Percentiles rank a stretch among this genome's conserved stretches.
phyloP scores from a whole-genome alignment of 352 stramenopile genomes.

The Globisporangium echinulatum region DNA sequence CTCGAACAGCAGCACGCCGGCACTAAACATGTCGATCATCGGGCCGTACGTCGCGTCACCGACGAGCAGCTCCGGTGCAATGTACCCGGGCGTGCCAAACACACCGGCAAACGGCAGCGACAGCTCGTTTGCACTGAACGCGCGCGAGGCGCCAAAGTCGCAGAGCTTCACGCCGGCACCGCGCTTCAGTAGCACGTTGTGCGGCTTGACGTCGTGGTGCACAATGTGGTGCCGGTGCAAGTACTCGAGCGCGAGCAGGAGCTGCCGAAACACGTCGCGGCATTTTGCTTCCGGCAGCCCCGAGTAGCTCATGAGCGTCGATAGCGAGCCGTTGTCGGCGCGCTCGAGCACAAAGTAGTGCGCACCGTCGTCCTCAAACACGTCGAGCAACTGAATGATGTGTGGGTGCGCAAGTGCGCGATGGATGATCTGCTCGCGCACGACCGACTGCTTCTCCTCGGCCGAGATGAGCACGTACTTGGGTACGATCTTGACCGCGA shows the following conservation, averaged over 20 bases:
- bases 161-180: constrained; percentile 59
- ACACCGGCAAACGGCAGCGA: constrained; percentile 57
- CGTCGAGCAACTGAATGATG: constrained; percentile 72
- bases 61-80: constrained; percentile 60
- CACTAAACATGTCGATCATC: constrained; percentile 72
- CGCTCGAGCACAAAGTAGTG: constrained; percentile 75
- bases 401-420: constrained; percentile 55
- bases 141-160: constrained; percentile 78
- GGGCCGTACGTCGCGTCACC: constrained; percentile 41
- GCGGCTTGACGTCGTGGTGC: constrained; percentile 89
- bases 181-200: constrained; percentile 65
- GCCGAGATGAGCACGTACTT: constrained; percentile 63
- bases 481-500: constrained; percentile 74
- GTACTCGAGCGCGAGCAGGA: constrained; percentile 60
- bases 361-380: constrained; percentile 64
- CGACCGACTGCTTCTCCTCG: constrained; percentile 69
- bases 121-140: constrained; percentile 44
- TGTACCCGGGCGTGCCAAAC: constrained; percentile 68
- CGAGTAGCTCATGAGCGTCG: constrained; percentile 37
- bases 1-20: constrained; percentile 64
- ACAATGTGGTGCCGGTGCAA: constrained; percentile 75
- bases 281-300: constrained; percentile 46
- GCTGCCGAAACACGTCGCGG: constrained; percentile 46
- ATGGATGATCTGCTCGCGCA: constrained; percentile 68
- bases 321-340: constrained; percentile 47